These are phyloP conservation scores for Microbotryum violaceum DNA, from an alignment of 1,284 basidiomycete genomes.

Conservation along the genomic window DNA sequence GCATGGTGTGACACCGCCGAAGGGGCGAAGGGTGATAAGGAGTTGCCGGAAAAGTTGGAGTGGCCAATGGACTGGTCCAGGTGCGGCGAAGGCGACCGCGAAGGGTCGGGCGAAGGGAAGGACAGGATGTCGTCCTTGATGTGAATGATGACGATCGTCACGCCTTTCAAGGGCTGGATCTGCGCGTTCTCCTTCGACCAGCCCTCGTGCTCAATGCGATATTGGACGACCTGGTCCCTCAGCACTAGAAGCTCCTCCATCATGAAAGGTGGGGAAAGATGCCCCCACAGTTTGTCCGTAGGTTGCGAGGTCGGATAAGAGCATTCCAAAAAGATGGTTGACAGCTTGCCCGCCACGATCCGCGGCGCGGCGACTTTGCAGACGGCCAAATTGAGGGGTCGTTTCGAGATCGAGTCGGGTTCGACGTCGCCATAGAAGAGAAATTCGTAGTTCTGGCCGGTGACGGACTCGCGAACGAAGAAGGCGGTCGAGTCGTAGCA, in stretches of 20 bases:
- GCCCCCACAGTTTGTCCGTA: conserved; percentile 60
- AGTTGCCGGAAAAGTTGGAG: not conserved
- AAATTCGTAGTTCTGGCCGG: conserved; percentile 51
- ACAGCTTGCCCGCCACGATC: conserved; percentile 42
- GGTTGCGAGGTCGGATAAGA: conserved; percentile 62
- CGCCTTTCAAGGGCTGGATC: conserved; percentile 12
- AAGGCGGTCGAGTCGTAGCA: conserved; percentile 64
- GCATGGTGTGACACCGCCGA: not conserved
- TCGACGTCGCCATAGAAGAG: conserved; percentile 61
- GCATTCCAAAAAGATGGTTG: conserved; percentile 71
- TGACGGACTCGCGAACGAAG: conserved; percentile 58
- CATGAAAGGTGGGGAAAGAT: conserved; percentile 65
- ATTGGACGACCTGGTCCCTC: conserved; percentile 55
- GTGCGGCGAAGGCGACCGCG: not conserved
- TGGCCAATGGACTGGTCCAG: not conserved
- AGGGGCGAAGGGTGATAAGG: not conserved
- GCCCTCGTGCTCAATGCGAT: conserved; percentile 22
- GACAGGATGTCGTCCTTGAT: conserved; percentile 56
- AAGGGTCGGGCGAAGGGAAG: not conserved
- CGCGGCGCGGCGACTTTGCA: conserved; percentile 59
- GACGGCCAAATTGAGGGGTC: conserved; percentile 54
- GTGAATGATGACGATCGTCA: conserved; percentile 61
- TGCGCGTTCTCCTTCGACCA: not conserved
- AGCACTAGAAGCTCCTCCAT: conserved; percentile 57
- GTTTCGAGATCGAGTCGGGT: conserved; percentile 53